Evolutionary conservation across 2,329 filamentous ascomycete genomes (phyloP).

Genomic region (Thelonectria olida): DNA sequence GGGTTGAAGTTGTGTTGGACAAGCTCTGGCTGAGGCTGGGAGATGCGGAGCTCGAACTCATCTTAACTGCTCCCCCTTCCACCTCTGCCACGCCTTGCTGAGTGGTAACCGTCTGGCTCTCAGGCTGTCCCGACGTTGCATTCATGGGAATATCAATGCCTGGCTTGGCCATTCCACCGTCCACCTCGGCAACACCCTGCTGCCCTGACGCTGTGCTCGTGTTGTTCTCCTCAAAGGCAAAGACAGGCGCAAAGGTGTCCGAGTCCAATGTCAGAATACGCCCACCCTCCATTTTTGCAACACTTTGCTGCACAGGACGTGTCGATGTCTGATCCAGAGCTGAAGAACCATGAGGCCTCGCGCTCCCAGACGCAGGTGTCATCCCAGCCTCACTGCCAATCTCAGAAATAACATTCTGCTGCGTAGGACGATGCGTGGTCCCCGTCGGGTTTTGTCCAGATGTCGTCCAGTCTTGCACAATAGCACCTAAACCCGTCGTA

Average conservation of each 20-base stretch:
- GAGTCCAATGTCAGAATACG: not conserved
- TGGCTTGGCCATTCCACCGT: not conserved
- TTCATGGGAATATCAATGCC: too few species aligned
- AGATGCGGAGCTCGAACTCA: not conserved
- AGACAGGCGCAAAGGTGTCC: not conserved
- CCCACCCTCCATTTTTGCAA: not conserved
- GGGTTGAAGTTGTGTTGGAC: not conserved
- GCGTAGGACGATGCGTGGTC: too few species aligned
- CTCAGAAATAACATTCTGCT: too few species aligned
- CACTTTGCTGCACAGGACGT: not conserved
- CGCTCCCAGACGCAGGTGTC: too few species aligned
- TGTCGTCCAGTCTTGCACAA: too few species aligned
- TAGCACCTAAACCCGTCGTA: too few species aligned
- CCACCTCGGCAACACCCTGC: slow-evolving; percentile 4
- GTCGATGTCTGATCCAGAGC: too few species aligned
- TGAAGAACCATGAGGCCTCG: too few species aligned
- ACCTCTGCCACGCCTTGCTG: not conserved
- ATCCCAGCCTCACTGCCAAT: too few species aligned
- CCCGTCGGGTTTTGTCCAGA: too few species aligned
- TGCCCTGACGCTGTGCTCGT: not conserved
- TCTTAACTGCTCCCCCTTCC: not conserved
- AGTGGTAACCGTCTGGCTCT: not conserved
- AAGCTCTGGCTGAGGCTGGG: too few species aligned
- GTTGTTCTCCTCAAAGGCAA: not conserved
- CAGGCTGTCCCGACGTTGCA: too few species aligned